Evolutionary conservation across 2,329 filamentous ascomycete genomes (phyloP).

Genomic region (Beauveria asiatica): DNA sequence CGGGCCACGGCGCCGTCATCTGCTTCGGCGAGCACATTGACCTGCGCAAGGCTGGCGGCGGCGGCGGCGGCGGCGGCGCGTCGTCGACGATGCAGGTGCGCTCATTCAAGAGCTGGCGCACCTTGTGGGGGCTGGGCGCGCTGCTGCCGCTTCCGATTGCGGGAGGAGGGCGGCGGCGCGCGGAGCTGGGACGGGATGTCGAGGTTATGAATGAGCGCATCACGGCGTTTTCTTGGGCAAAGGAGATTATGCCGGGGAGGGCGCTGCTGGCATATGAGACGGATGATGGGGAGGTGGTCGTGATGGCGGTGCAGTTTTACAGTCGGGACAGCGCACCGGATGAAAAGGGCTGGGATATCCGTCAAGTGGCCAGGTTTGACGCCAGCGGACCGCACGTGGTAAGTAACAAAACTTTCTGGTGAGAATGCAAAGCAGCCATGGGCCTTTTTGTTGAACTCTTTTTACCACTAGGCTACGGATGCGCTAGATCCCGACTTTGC

Average conservation of each 20-base stretch:
- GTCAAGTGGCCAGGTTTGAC: slow-evolving; percentile 41
- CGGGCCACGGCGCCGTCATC: slow-evolving; percentile 40
- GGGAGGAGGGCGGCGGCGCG: slow-evolving; percentile 1
- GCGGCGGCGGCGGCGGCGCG: slow-evolving; percentile 8
- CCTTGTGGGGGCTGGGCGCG: slow-evolving; percentile 49
- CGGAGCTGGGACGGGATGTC: slow-evolving; percentile 18
- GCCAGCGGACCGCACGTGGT: slow-evolving; percentile 36
- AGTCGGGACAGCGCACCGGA: slow-evolving; percentile 15
- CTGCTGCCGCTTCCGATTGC: slow-evolving; percentile 38
- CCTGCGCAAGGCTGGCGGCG: slow-evolving; percentile 14
- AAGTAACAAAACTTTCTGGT: background rate
- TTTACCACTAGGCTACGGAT: slow-evolving; percentile 19
- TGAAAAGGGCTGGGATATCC: slow-evolving; percentile 39
- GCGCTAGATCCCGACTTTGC: slow-evolving; percentile 39
- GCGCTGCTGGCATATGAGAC: slow-evolving; percentile 44
- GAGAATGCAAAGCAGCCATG: background rate
- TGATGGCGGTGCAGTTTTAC: slow-evolving; percentile 40
- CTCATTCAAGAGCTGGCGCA: slow-evolving; percentile 41
- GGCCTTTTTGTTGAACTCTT: background rate
- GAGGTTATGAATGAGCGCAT: slow-evolving; percentile 37
- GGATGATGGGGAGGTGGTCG: slow-evolving; percentile 39
- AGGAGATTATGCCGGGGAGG: slow-evolving; percentile 30
- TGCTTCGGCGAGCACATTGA: slow-evolving; percentile 42
- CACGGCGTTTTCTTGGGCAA: slow-evolving; percentile 45
- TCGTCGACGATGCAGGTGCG: slow-evolving; percentile 25